phyloP scores from a whole-genome alignment of 768 basidiomycete species.

The Daedalea quercina region DNA sequence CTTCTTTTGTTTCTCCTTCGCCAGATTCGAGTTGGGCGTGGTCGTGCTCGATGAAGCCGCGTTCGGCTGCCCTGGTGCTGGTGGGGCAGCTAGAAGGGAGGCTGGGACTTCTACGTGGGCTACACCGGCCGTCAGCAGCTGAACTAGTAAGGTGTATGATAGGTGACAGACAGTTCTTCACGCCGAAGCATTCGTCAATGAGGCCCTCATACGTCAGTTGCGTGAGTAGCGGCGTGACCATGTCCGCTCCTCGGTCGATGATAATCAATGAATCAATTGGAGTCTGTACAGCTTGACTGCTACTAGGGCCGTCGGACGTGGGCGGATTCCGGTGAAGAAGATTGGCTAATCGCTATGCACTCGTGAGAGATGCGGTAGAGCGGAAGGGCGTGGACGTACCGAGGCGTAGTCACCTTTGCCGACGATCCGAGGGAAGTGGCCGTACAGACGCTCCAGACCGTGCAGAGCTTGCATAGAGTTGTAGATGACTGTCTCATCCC shows the following conservation, averaged over 20 bases:
- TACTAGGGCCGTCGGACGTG: conserved; percentile 28
- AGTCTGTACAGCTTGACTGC: background rate
- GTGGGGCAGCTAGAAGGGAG: conserved; percentile 56
- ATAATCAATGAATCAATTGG: conserved; percentile 80
- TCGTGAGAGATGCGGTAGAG: background rate
- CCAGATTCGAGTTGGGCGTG: conserved; percentile 41
- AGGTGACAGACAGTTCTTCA: conserved; percentile 72
- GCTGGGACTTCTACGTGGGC: conserved; percentile 78
- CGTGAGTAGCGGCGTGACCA: conserved; percentile 93
- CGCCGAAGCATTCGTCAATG: conserved; percentile 85
- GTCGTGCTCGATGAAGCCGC: conserved; percentile 22
- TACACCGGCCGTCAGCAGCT: conserved; percentile 20
- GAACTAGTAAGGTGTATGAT: background rate
- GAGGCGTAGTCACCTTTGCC: conserved; percentile 90
- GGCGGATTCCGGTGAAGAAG: conserved; percentile 59
- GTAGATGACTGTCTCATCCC: conserved; percentile 85
- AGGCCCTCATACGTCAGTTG: conserved; percentile 97
- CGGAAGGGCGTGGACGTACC: conserved; percentile 31
- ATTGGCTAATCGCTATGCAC: conserved; percentile 61
- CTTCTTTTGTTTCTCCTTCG: conserved; percentile 84
- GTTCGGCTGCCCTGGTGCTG: conserved; percentile 26
- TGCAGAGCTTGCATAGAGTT: conserved; percentile 85
- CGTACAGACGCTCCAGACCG: conserved; percentile 78
- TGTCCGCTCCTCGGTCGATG: conserved; percentile 85
- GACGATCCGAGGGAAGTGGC: conserved; percentile 84